Conservation (phyloP, 495 filamentous ascomycete species). For the Pyrenopolyporus hunteri region DNA sequence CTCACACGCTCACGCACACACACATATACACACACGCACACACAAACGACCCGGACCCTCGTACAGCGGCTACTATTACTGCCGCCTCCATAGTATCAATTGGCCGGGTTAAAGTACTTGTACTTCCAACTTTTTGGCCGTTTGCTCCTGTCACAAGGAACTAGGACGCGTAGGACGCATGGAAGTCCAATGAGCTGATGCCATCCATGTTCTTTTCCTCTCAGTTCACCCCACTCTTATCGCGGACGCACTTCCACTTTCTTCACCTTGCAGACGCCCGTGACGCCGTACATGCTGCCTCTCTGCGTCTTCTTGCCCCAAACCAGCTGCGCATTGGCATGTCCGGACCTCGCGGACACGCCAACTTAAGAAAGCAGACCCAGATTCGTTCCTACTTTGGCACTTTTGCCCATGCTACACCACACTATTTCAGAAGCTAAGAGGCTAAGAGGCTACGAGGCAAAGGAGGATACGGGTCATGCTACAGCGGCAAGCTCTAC, state of each 20-base stretch:
- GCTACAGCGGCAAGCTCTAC: conserved; percentile 32
- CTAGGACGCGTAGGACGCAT: conserved; percentile 18
- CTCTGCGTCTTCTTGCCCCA: conserved; percentile 15
- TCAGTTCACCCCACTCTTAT: conserved; percentile 25
- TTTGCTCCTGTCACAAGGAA: background rate
- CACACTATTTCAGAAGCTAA: conserved; percentile 3
- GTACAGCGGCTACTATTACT: background rate
- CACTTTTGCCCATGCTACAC: conserved; percentile 20
- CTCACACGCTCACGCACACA: background rate
- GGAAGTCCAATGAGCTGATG: conserved; percentile 24
- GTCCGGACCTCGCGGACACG: conserved; percentile 21
- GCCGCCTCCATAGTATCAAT: background rate
- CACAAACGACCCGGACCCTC: background rate
- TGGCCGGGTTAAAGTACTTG: background rate
- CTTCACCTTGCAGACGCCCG: conserved; percentile 41
- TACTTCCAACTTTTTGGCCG: background rate
- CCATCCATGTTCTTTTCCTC: conserved; percentile 15
- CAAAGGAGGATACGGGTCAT: no score
- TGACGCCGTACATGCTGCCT: conserved; percentile 27
- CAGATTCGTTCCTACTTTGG: conserved; percentile 29
- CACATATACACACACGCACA: background rate
- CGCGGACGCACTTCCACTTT: conserved; percentile 33
- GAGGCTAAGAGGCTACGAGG: background rate
- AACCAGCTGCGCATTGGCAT: conserved; percentile 15
- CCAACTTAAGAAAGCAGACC: conserved; percentile 21